These are phyloP conservation scores for Dendrobium catenatum DNA, from an alignment of 106 monocot species.

Conservation along the genomic window DNA sequence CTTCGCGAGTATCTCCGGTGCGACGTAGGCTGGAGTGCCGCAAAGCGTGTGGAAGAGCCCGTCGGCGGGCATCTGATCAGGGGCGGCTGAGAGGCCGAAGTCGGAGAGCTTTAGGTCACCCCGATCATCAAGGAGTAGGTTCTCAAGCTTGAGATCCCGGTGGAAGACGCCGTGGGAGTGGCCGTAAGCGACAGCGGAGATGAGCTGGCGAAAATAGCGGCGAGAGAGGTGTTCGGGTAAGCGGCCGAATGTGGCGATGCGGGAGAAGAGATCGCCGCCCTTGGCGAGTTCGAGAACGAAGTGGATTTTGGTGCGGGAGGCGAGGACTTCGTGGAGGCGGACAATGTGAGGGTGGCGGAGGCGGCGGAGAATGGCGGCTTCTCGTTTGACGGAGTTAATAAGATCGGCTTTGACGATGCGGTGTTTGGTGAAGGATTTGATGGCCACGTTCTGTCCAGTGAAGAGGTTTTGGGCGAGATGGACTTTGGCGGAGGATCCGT, in stretches of 20 bases:
- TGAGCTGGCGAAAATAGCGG: not conserved
- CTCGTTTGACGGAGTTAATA: not conserved
- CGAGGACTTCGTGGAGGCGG: not conserved
- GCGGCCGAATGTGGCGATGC: not conserved
- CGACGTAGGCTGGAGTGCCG: slow-evolving; percentile 28
- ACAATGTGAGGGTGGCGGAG: not conserved
- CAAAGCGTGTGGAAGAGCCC: slow-evolving; percentile 12
- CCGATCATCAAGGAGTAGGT: not conserved
- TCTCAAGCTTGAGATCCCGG: not conserved
- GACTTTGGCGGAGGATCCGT: not conserved
- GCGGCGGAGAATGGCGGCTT: not conserved
- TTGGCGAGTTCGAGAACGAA: not conserved
- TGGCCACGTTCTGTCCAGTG: not conserved
- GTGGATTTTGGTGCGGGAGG: not conserved
- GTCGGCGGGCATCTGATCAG: slow-evolving; percentile 11
- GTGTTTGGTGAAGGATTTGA: not conserved
- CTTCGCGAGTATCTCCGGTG: slow-evolving; percentile 19
- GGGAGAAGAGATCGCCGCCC: not conserved
- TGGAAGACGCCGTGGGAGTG: not conserved
- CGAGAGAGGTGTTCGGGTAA: not conserved
- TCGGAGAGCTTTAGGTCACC: not conserved
- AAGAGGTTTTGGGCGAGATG: not conserved
- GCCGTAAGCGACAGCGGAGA: not conserved
- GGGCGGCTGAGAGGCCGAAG: not conserved
- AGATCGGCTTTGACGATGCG: not conserved